These are phyloP conservation scores for Theobroma grandiflorum DNA, from an alignment of 441 rosid genomes.

Conservation along the genomic window DNA sequence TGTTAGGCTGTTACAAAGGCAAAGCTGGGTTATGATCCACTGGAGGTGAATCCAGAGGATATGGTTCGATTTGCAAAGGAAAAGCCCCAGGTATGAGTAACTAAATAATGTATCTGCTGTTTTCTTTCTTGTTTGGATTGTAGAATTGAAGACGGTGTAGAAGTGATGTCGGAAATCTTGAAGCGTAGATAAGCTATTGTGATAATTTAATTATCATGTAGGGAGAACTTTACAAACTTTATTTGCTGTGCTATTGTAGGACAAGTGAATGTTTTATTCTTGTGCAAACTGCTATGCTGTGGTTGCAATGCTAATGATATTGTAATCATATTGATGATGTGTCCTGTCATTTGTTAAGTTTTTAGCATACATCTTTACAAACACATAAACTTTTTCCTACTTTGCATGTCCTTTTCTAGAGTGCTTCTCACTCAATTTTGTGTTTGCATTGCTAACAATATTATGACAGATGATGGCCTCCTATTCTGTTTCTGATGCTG, in stretches of 20 bases:
- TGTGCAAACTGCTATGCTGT: conserved; percentile 23
- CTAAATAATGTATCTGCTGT: conserved; percentile 29
- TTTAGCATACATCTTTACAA: background rate
- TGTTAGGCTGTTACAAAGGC: conserved; percentile 96
- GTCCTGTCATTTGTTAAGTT: conserved; percentile 3
- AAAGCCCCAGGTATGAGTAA: conserved; percentile 81
- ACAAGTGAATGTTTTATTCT: background rate
- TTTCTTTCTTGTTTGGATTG: conserved; percentile 26
- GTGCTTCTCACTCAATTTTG: conserved; percentile 38
- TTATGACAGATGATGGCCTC: conserved; percentile 95
- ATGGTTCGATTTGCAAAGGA: conserved; percentile 98
- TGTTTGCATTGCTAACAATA: conserved; percentile 34
- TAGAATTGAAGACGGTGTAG: conserved; percentile 14
- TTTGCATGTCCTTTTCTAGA: conserved; percentile 16
- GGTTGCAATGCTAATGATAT: background rate
- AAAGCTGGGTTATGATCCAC: conserved; percentile 97
- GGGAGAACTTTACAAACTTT: background rate
- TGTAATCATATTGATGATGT: conserved; percentile 14
- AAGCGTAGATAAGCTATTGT: conserved; percentile 11
- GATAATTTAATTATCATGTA: background rate
- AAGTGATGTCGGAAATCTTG: conserved; percentile 7
- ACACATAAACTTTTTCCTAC: conserved; percentile 20
- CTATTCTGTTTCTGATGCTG: conserved; percentile 99
- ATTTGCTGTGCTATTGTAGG: conserved; percentile 6
- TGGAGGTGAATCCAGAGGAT: conserved; percentile 99